Evolutionary conservation across 208 protist genomes (phyloP).

Genomic region (Herpetomonas muscarum): DNA sequence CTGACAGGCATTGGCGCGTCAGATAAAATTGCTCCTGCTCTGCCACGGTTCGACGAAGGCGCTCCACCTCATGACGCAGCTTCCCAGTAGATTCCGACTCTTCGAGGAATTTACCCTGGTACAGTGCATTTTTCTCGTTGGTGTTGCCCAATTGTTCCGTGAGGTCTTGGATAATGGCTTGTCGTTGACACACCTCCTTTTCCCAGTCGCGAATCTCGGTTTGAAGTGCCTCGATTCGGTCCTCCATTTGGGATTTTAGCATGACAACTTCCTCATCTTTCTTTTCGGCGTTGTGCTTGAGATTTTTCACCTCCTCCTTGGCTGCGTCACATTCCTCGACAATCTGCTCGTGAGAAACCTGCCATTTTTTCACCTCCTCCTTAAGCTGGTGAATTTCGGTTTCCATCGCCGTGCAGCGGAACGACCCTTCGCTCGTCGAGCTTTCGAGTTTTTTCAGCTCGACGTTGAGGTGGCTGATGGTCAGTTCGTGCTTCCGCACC

Average conservation of each 20-base stretch:
- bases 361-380: conserved; percentile 14
- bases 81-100: conserved; percentile 35
- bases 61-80: conserved; percentile 18
- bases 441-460: conserved; percentile 65
- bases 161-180: conserved; percentile 59
- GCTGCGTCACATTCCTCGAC: background rate
- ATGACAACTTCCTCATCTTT: conserved; percentile 68
- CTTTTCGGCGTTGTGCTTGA: conserved; percentile 11
- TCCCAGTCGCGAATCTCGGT: conserved; percentile 40
- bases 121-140: conserved; percentile 46
- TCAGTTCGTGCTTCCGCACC: conserved; percentile 53
- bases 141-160: conserved; percentile 54
- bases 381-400: conserved; percentile 45
- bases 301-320: background rate
- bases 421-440: conserved; percentile 37
- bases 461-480: conserved; percentile 52
- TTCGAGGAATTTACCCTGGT: conserved; percentile 51
- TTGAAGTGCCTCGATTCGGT: conserved; percentile 27
- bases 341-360: conserved; percentile 4
- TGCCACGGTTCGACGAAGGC: conserved; percentile 4
- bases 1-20: background rate
- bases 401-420: conserved; percentile 36
- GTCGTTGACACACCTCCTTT: conserved; percentile 40
- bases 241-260: conserved; percentile 38
- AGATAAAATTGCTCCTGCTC: conserved; percentile 4